Percentiles rank a stretch among this genome's conserved stretches.
Conservation (phyloP, 2,329 filamentous ascomycete species). For the Sordariomycetes sp. region DNA sequence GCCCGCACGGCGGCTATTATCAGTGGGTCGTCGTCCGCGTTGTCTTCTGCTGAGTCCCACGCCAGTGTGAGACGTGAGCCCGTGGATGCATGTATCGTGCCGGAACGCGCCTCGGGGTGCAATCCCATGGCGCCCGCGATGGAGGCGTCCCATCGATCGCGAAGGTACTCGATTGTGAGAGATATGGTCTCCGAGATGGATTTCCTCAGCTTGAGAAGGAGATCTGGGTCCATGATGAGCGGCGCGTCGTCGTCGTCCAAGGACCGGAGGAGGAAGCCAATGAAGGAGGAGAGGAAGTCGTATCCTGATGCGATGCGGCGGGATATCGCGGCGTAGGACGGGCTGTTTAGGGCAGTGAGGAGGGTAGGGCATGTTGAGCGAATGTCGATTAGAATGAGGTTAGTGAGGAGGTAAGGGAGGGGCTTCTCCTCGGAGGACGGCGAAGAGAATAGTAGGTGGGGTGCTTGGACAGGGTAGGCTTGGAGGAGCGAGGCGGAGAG, state of each 20-base stretch:
- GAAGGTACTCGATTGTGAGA: slow-evolving; percentile 52
- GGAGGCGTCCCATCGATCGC: slow-evolving; percentile 59
- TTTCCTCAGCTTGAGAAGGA: slow-evolving; percentile 49
- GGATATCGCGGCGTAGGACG: slow-evolving; percentile 38
- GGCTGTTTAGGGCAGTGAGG: slow-evolving; percentile 44
- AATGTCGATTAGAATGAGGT: slow-evolving; percentile 55
- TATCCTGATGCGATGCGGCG: slow-evolving; percentile 48
- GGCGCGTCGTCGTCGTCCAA: slow-evolving; percentile 33
- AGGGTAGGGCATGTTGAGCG: slow-evolving; percentile 51
- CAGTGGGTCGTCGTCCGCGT: slow-evolving; percentile 42
- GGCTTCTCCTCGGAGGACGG: slow-evolving; percentile 33
- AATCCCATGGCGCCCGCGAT: slow-evolving; percentile 51
- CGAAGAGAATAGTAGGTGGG: slow-evolving; percentile 41
- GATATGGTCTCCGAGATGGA: slow-evolving; percentile 54
- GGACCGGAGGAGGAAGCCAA: slow-evolving; percentile 43
- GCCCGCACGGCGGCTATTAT: slow-evolving; percentile 46
- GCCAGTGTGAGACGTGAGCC: slow-evolving; percentile 37
- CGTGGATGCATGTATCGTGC: slow-evolving; percentile 28
- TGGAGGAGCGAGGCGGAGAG: slow-evolving; percentile 47
- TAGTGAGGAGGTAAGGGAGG: slow-evolving; percentile 52
- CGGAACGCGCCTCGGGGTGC: slow-evolving; percentile 42
- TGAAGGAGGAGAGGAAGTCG: slow-evolving; percentile 50
- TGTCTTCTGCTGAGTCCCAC: slow-evolving; percentile 45
- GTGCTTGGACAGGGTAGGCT: slow-evolving; percentile 34
- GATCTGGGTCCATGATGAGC: slow-evolving; percentile 28